Evolutionary conservation across 2,329 filamentous ascomycete species (phyloP), one percentile per base, ranked within the genome.

Genomic region (Diatrype stigma): DNA sequence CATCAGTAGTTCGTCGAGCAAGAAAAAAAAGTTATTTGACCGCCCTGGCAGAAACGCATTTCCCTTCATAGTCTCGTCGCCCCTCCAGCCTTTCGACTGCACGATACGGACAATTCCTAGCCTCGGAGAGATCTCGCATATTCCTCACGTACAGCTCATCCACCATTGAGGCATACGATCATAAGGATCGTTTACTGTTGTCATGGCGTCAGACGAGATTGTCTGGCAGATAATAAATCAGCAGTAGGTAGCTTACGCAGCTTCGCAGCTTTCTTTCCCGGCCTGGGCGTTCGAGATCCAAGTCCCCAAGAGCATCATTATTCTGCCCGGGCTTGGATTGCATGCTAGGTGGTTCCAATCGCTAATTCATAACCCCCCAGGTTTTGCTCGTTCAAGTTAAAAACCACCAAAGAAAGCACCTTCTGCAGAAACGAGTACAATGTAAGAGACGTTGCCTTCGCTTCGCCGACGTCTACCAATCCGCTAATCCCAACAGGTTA

Each of bases 221-320:
- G 87, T 97, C 57, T 99, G 94, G 94, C 86, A 92, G 70, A 89
- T 96, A 51, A 96, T 96, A 61, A 95, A 96, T 73, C 89, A 94
- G 73, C 89, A 66, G 26, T 46, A 44, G 17, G 40, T 44, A 16
- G 22, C 40, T 51, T 26, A 8, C 2, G 17, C 19, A 28, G 17
- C 12, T 10, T 6, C 34, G 23, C 8, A n/a, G n/a, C n/a, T n/a
- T 19, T 17, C 2, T 34, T 67, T 95, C 94, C 66, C n/a, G n/a
- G 34, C 34, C 16, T 87, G 50, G 89, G 17, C 19, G 17, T 17
- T 40, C 10, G 17, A 22, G 17, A 17, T 22, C 19, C 26, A 28
- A n/a, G 21, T 6, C 34, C 90, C 60, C 88, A 88, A 67, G 83
- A 87, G 65, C 81, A 89, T 44, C 14, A 14, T 23, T 16, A n/a